Base-by-base conservation (phyloP, 148 eudicot species). In the Beta vulgaris region DNA sequence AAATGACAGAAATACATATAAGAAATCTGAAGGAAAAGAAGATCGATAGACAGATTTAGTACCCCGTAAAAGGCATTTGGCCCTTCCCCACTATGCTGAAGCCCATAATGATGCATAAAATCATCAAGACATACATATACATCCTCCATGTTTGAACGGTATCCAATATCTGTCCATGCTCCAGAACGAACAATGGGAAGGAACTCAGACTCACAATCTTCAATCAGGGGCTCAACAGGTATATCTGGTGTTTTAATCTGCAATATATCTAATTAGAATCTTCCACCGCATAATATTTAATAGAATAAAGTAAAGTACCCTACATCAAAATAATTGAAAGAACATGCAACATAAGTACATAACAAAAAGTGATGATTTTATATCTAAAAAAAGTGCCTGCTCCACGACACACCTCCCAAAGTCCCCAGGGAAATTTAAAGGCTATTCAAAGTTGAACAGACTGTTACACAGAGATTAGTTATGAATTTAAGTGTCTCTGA, bases 51-150 rank as follows among this genome's bases (percentile, higher is more conserved):
- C 8, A 8, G 44, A 64, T 18, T 55, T 21, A 21, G 49, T 86
- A 93, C 98, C 93, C 91, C 98, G 74, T 93, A 93, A 80, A 93
- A 91, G 39, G 96, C 96, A 84, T 67, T 82, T 16, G 98, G 96
- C 31, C 82, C 86, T 69, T 82, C 82, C 51, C 51, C 77, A 39
- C 73, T 58, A 70, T 65, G 73, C 76, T 89, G 78, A 32, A 83
- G 75, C 67, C 85, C 93, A 77, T 84, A 91, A 19, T 89, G 83
- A 48, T 58, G 75, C 61, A 81, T 61, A 71, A 88, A 85, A 79
- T 89, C 83, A 81, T 93, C 98, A 63, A 85, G 85, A 74, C 96
- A 91, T n/a, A 91, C 83, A 75, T 85, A 93, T 21, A 82, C 98
- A 84, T 93, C 98, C 85, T 93, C 98, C 98, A 93, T 93, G 77